Percentiles rank a stretch among this genome's conserved stretches.
These are phyloP conservation scores for Polytolypa hystricis DNA, from an alignment of 2,329 filamentous ascomycete genomes.

Conservation along the genomic window DNA sequence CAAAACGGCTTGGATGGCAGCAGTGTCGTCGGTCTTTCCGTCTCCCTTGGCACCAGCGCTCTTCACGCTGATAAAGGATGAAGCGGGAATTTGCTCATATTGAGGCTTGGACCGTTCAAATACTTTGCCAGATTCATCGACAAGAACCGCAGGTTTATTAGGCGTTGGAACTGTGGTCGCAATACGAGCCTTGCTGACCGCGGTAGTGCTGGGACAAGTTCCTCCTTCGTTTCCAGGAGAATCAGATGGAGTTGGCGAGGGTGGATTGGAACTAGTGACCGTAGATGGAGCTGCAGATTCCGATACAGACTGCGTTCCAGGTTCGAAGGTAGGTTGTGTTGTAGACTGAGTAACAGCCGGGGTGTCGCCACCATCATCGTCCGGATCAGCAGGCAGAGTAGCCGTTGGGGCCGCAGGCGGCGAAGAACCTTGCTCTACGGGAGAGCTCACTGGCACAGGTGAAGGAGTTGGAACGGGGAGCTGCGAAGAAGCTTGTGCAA, in stretches of 20 bases:
- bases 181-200: slow-evolving; percentile 31
- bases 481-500: not conserved
- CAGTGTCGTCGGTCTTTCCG: slow-evolving; percentile 76
- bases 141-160: slow-evolving; percentile 55
- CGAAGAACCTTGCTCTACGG: not conserved
- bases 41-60: slow-evolving; percentile 75
- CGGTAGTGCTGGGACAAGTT: slow-evolving; percentile 20
- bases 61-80: slow-evolving; percentile 73
- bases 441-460: too few relatives aligned
- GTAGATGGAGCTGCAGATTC: not conserved
- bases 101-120: slow-evolving; percentile 83
- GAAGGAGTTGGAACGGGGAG: not conserved
- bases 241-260: not conserved
- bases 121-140: slow-evolving; percentile 54
- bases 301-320: not conserved
- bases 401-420: not conserved
- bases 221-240: not conserved
- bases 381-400: not conserved
- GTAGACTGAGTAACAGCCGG: not conserved
- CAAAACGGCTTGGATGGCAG: slow-evolving; percentile 68
- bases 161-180: slow-evolving; percentile 49
- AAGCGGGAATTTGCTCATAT: slow-evolving; percentile 58
- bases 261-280: not conserved
- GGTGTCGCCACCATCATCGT: not conserved
- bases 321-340: not conserved